A percentile compares a stretch with the other conserved stretches of the same genome.
These are phyloP conservation scores for Euphrasia confusa DNA, from an alignment of 257 asterid genomes.

Conservation along the genomic window DNA sequence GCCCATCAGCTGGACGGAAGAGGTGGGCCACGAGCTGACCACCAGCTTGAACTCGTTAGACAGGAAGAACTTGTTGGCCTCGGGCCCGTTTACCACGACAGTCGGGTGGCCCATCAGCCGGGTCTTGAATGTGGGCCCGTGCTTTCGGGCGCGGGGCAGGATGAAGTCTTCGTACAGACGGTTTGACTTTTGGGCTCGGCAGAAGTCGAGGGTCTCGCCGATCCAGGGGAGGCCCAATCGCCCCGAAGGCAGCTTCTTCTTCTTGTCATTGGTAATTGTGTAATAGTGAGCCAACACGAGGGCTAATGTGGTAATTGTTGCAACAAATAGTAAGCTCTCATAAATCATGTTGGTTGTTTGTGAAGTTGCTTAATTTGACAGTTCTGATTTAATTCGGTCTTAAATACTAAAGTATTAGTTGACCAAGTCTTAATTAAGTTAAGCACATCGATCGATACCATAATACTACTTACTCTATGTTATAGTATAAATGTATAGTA, in stretches of 20 bases:
- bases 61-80: constrained; percentile 75
- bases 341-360: constrained; percentile 17
- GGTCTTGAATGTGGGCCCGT: constrained; percentile 72
- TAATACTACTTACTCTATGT: neutral
- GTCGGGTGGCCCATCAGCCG: constrained; percentile 74
- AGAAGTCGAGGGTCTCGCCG: constrained; percentile 77
- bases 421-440: neutral
- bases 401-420: neutral
- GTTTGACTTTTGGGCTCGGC: constrained; percentile 66
- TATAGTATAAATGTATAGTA: no score
- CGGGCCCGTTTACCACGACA: constrained; percentile 73
- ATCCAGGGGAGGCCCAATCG: constrained; percentile 73
- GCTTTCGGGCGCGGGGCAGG: constrained; percentile 44
- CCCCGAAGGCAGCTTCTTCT: constrained; percentile 62
- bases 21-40: constrained; percentile 89
- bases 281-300: constrained; percentile 23
- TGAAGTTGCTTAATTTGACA: no score
- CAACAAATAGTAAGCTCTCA: constrained; percentile 3
- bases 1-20: constrained; percentile 83
- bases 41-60: constrained; percentile 83
- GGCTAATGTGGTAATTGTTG: constrained; percentile 28
- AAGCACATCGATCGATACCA: neutral
- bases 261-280: constrained; percentile 17
- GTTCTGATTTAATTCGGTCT: no score
- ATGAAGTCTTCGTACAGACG: constrained; percentile 61